Base-by-base conservation (phyloP, 2,329 filamentous ascomycete genomes). In the Nemania sp. region DNA sequence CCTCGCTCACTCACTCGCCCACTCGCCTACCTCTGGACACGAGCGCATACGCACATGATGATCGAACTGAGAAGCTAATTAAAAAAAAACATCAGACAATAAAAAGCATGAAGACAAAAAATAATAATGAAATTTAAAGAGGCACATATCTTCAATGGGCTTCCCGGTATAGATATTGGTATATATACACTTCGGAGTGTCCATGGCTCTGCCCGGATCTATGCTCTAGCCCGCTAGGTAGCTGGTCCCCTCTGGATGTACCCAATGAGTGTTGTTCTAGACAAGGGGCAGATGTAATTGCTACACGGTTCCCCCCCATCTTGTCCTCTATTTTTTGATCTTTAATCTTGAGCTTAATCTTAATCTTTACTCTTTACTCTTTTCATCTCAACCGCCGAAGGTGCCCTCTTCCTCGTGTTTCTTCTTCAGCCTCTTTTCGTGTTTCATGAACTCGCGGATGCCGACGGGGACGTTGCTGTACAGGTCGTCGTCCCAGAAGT, bases 371-470 rank as follows among this genome's bases (percentile, higher is more conserved):
- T n/a, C n/a, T n/a, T n/a, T n/a, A n/a, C n/a, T n/a, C n/a, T n/a
- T n/a, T n/a, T n/a, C n/a, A n/a, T n/a, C n/a, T n/a, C n/a, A 81
- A n/a, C 76, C 77, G 1, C 79, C 78, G n/a, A 72, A 53, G 1
- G 78, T 79, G n/a, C 82, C 79, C 57, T 87, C 85, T 53, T 80
- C 77, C 69, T 78, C 75, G 73, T 93, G 90, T 75, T 86, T 89
- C 75, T 90, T 82, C 76, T 91, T 94, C 62, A 99, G 76, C 74
- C 81, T 89, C 83, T 98, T 98, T 80, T 99, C 95, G 62, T 89
- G 92, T 80, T 90, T 92, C 94, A 99, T 98, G 71, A 99, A 99
- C 75, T 97, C 94, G 63, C 91, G 82, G 66, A 99, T 97, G 0
- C 94, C 95, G 10, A 98, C 90, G 0, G 95, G 94, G 54, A 99